These are phyloP conservation scores for Alternaria metachromatica DNA, from an alignment of 2,329 filamentous ascomycete species.

Conservation along the genomic window DNA sequence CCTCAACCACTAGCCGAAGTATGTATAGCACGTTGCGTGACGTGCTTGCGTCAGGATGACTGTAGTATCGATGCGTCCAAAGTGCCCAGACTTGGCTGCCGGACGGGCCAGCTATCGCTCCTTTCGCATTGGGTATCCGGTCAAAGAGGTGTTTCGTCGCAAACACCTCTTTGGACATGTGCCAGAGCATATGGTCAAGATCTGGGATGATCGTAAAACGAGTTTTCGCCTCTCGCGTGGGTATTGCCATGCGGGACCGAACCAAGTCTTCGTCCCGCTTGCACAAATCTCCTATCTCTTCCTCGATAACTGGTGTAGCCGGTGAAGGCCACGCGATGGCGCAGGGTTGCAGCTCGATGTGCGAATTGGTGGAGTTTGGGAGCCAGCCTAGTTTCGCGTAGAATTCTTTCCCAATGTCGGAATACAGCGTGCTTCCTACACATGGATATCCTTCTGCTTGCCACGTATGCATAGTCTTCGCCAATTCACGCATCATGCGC, in stretches of 20 bases:
- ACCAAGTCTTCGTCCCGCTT: conserved; percentile 66
- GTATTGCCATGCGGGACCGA: conserved; percentile 54
- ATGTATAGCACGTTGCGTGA: conserved; percentile 69
- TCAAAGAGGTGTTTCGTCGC: conserved; percentile 67
- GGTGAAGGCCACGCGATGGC: neutral
- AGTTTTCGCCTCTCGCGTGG: conserved; percentile 48
- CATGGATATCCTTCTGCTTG: conserved; percentile 45
- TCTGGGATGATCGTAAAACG: conserved; percentile 71
- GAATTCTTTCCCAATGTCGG: conserved; percentile 81
- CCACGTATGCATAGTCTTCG: conserved; percentile 58
- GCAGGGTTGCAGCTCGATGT: conserved; percentile 62
- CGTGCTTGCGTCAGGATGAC: conserved; percentile 48
- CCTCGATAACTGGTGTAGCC: neutral
- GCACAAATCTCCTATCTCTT: neutral
- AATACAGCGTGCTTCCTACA: conserved; percentile 79
- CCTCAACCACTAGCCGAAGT: conserved; percentile 69
- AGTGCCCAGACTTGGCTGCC: conserved; percentile 69
- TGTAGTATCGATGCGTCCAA: conserved; percentile 63
- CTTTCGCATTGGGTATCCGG: conserved; percentile 63
- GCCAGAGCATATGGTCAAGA: conserved; percentile 71
- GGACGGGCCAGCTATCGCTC: conserved; percentile 64
- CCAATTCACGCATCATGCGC: conserved; percentile 75
- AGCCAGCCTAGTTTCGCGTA: conserved; percentile 79
- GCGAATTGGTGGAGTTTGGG: conserved; percentile 71
- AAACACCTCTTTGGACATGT: conserved; percentile 77